Base-by-base conservation (phyloP, 495 filamentous ascomycete genomes). In the Neurospora africana region DNA sequence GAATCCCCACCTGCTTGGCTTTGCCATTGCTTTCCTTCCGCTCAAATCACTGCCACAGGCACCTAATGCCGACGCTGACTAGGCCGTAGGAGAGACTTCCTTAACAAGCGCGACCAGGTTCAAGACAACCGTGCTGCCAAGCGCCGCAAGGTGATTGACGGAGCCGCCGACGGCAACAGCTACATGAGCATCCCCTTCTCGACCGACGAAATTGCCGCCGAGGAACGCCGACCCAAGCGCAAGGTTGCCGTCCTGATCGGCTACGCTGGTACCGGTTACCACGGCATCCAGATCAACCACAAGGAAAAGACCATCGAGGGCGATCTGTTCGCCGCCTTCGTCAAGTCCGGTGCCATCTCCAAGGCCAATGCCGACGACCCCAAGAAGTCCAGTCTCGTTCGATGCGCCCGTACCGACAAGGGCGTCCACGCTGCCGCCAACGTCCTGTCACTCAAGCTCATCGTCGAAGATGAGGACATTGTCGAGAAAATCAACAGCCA, bases 391-490 rank as follows among this genome's bases (percentile, higher is more conserved):
- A 92, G 93, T 19, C 87, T 99, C 68, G 91, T 96, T 30, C 91
- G 95, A 47, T 99, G 95, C 80, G 95, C 95, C 13, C 87, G 95
- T 43, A 99, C 95, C 5, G 95, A 99, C 82, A 98, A 98, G 84
- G 96, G 96, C 70, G 95, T 99, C 4, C 96, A 98, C 79, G 95
- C 95, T 2, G 96, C 95, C 3, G 95, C 96, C 11, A 99, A 99
- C 80, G 89, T 98, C 68, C 91, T 99, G 41, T 97, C 93, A 6
- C 83, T 99, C 72, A 99, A 99, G 81, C 85, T 99, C 71, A 98
- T 99, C 76, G 89, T 97, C 43, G 94, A 98, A 79, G 96, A 98
- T 74, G 84, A 88, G 4, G 89, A 96, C 74, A 88, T 97, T 68
- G 89, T 98, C 35, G 81, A 92, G 68, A 97, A 92, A 81, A 97